Conservation (phyloP, 441 rosid genomes). For the Gossypium davidsonii region DNA sequence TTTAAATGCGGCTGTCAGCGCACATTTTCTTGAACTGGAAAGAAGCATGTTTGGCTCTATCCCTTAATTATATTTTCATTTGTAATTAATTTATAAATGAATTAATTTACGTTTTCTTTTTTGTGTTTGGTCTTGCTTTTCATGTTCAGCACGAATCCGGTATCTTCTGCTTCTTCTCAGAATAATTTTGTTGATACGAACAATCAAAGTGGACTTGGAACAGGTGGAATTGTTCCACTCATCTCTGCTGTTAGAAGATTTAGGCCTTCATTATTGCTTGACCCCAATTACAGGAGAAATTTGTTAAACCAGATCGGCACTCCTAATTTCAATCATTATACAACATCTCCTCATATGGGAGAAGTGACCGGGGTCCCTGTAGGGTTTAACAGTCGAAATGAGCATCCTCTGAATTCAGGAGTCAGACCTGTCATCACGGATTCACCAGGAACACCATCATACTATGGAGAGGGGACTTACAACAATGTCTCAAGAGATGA, state of each 20-base stretch:
- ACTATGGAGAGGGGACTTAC: conserved; percentile 27
- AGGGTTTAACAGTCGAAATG: conserved; percentile 26
- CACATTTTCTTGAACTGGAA: conserved; percentile 57
- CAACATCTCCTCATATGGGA: conserved; percentile 28
- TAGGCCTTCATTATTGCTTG: conserved; percentile 62
- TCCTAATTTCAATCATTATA: conserved; percentile 30
- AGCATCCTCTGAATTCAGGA: conserved; percentile 34
- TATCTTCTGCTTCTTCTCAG: conserved; percentile 27
- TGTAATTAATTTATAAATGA: neutral
- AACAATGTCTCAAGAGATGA: conserved; percentile 27
- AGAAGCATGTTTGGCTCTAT: conserved; percentile 37
- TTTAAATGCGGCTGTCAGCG: conserved; percentile 61
- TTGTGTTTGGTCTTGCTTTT: neutral
- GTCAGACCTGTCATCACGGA: conserved; percentile 25
- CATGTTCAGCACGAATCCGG: conserved; percentile 32
- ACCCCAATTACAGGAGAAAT: conserved; percentile 63
- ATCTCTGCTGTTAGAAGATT: conserved; percentile 63
- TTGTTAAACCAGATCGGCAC: conserved; percentile 45
- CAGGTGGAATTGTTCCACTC: conserved; percentile 45
- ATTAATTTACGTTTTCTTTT: conserved; percentile 6
- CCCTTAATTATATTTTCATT: neutral
- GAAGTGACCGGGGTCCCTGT: conserved; percentile 31
- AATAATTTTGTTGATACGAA: conserved; percentile 25
- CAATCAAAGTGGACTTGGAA: conserved; percentile 28
- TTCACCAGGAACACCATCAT: conserved; percentile 26